Conservation (phyloP, 2,329 filamentous ascomycete genomes). For the Fusarium sp. region DNA sequence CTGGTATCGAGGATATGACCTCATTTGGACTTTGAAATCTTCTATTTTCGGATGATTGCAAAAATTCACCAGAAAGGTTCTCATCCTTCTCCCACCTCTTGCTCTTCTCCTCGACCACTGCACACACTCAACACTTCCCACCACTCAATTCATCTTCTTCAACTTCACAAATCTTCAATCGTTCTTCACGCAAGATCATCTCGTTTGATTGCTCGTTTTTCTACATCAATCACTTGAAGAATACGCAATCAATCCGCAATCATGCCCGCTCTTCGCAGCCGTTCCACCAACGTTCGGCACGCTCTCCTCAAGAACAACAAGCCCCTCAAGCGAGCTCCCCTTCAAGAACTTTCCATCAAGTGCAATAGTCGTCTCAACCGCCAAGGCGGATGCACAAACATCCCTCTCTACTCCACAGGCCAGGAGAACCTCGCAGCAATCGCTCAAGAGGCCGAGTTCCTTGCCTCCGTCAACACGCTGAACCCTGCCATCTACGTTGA, state of each 20-base stretch:
- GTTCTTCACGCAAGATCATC: background rate
- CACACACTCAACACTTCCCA: background rate
- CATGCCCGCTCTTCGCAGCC: conserved; percentile 29
- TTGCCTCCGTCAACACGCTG: background rate
- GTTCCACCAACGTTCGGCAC: background rate
- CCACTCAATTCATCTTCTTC: background rate
- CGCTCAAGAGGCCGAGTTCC: conserved; percentile 26
- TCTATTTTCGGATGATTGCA: background rate
- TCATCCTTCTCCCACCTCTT: conserved; percentile 1
- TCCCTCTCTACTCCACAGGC: conserved; percentile 42
- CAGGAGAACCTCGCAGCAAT: conserved; percentile 45
- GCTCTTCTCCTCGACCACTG: background rate
- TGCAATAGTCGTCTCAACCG: conserved; percentile 35
- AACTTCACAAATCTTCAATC: background rate
- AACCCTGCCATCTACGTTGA: background rate
- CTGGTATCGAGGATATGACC: background rate
- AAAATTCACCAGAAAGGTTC: background rate
- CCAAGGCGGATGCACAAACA: conserved; percentile 33
- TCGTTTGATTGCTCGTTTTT: background rate
- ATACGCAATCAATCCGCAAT: background rate
- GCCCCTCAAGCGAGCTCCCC: conserved; percentile 42
- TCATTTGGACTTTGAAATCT: background rate
- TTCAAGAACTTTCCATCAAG: conserved; percentile 43
- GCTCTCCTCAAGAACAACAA: background rate
- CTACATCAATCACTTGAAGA: background rate